A percentile compares a stretch with the other conserved stretches of the same genome.
Evolutionary conservation across 2,329 filamentous ascomycete genomes (phyloP).

Genomic region (Gliomastix tumulicola): DNA sequence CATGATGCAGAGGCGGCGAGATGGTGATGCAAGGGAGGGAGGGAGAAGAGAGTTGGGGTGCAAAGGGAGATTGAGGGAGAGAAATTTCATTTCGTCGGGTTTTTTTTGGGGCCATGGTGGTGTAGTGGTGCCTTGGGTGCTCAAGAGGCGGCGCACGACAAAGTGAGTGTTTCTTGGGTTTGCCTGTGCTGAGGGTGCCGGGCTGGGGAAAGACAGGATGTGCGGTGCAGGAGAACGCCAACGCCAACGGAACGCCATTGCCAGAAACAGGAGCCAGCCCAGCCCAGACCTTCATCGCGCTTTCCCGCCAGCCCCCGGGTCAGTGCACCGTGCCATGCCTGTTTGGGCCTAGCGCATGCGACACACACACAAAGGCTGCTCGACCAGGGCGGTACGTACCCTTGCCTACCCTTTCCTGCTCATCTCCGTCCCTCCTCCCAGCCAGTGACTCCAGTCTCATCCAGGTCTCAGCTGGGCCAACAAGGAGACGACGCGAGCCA

Average conservation of each 20-base stretch:
- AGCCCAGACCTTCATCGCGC: too few relatives aligned
- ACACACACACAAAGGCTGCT: too few relatives aligned
- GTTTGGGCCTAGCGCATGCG: too few relatives aligned
- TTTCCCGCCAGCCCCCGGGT: too few relatives aligned
- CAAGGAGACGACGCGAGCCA: too few relatives aligned
- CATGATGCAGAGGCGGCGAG: background rate
- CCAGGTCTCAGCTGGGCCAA: too few relatives aligned
- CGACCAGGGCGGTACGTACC: too few relatives aligned
- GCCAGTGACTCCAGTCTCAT: too few relatives aligned
- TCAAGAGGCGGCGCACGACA: background rate
- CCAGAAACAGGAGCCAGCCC: background rate
- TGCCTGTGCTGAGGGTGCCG: background rate
- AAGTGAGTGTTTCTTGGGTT: background rate
- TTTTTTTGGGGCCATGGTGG: conserved; percentile 1
- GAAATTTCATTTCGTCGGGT: conserved; percentile 1
- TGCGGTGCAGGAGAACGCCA: conserved; percentile 1
- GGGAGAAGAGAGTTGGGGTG: background rate
- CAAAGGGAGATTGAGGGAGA: conserved; percentile 1
- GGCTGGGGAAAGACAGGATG: conserved; percentile 1
- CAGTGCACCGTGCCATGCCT: too few relatives aligned
- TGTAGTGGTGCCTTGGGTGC: background rate
- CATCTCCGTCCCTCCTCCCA: too few relatives aligned
- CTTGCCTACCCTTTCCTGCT: too few relatives aligned
- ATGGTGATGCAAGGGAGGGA: background rate
- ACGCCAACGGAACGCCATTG: conserved; percentile 1